Base-by-base conservation (phyloP, 2,329 filamentous ascomycete genomes). In the Calonectria pseudoreteaudii region DNA sequence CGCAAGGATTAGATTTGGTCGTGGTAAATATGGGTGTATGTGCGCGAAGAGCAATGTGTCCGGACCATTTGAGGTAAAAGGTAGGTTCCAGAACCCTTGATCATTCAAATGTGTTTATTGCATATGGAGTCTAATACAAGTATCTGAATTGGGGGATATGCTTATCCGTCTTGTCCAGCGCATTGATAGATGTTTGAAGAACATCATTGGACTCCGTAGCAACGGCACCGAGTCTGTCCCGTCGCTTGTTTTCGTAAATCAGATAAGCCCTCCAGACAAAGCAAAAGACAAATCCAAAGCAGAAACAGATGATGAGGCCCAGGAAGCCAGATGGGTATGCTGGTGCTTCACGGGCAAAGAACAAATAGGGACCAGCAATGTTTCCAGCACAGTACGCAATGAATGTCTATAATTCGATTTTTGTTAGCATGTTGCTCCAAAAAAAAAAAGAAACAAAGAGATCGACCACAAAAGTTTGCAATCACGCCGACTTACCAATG, bases 131-230 rank as follows among this genome's bases (percentile, higher is more conserved):
- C 28, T 68, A 58, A 23, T 68, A 58, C 36, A 68, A 7, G 49
- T 67, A 71, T 38, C 62, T 52, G 41, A 71, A 67, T 14, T 71
- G 62, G 13, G 62, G 50, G 18, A 71, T 71, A 34, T 71, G 38
- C n/a, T 30, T 49, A n/a, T 71, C 69, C 16, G 69, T 71, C 69
- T 60, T 71, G 26, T 71, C 69, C 66, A 68, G 41, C 18, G 41
- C 44, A 28, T 58, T 68, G 23, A 68, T 53, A 18, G 66, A 38
- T 38, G n/a, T 18, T 6, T 16, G n/a, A 11, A 36, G 20, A 4
- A 13, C 8, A 26, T 60, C 31, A 11, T 60, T 38, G 9, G 50
- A 14, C 20, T 20, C 36, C 4, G 38, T 30, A 23, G 49, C 41
- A 36, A 9, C 31, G 3, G 52, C 38, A 18, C 50, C 50, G 16